These are phyloP conservation scores for Schizopora paradoxa DNA, from an alignment of 1,284 basidiomycete genomes.

Conservation along the genomic window DNA sequence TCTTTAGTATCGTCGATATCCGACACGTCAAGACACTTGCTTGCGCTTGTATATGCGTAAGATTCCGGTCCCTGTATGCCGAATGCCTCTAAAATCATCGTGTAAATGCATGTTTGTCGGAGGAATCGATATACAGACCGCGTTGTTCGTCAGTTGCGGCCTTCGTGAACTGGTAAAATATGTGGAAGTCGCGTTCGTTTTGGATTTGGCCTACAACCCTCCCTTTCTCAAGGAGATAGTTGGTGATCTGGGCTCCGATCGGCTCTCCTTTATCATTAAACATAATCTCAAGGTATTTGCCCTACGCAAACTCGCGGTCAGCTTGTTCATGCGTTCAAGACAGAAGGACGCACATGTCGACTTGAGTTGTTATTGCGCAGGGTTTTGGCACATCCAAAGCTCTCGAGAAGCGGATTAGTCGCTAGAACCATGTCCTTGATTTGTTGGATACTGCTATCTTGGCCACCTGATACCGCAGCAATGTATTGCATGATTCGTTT, in stretches of 20 bases:
- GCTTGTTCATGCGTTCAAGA: constrained; percentile 12
- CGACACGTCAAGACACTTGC: constrained; percentile 87
- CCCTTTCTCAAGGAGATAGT: constrained; percentile 96
- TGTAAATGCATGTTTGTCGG: constrained; percentile 11
- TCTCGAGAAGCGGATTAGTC: constrained; percentile 96
- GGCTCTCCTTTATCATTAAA: constrained; percentile 93
- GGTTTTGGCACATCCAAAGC: constrained; percentile 99
- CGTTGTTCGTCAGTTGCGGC: constrained; percentile 86
- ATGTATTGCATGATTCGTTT: constrained; percentile 99
- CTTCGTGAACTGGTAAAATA: constrained; percentile 99
- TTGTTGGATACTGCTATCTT: constrained; percentile 84
- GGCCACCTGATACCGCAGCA: constrained; percentile 89
- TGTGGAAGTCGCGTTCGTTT: constrained; percentile 97
- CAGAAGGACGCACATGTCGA: constrained; percentile 72
- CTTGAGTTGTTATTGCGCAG: constrained; percentile 98
- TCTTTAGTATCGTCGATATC: constrained; percentile 90
- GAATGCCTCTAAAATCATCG: constrained; percentile 68
- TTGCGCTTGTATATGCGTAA: constrained; percentile 90
- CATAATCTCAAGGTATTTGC: constrained; percentile 99
- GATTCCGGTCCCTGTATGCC: constrained; percentile 97
- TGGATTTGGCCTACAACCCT: constrained; percentile 97
- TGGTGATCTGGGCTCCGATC: constrained; percentile 96
- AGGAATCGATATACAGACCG: constrained; percentile 48
- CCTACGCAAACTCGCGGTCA: constrained; percentile 43
- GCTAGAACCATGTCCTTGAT: constrained; percentile 99